Conservation (phyloP, 768 basidiomycete species). For the Rhodotorula toruloides region DNA sequence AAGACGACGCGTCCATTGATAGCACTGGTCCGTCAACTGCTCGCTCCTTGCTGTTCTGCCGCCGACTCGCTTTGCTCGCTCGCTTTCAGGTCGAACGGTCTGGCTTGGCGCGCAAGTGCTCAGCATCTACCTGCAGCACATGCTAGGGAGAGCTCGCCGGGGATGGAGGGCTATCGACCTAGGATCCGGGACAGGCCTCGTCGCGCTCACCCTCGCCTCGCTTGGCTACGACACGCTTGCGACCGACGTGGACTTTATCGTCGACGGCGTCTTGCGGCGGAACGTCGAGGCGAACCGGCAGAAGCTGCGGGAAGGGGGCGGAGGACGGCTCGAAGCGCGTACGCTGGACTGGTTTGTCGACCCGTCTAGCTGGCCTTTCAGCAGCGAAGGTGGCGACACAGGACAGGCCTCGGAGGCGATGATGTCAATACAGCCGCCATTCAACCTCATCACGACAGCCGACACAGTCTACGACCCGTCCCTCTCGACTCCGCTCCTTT, state of each 20-base stretch:
- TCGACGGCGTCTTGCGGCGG: slow-evolving; percentile 57
- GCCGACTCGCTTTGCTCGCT: neutral
- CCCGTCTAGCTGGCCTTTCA: slow-evolving; percentile 52
- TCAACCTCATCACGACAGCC: slow-evolving; percentile 72
- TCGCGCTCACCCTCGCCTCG: slow-evolving; percentile 61
- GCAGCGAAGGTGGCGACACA: slow-evolving; percentile 42
- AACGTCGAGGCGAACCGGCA: slow-evolving; percentile 59
- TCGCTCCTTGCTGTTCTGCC: neutral
- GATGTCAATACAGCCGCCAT: slow-evolving; percentile 52
- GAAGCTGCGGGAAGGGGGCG: slow-evolving; percentile 10
- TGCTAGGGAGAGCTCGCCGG: neutral
- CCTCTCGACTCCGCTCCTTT: slow-evolving; percentile 65
- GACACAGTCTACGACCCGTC: slow-evolving; percentile 70
- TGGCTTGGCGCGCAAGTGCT: slow-evolving; percentile 37
- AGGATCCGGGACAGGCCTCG: slow-evolving; percentile 64
- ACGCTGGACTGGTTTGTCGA: slow-evolving; percentile 70
- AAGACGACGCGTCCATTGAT: slow-evolving; percentile 11
- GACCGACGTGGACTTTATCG: slow-evolving; percentile 65
- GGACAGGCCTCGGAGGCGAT: slow-evolving; percentile 6
- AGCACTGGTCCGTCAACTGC: slow-evolving; percentile 20
- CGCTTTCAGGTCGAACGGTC: slow-evolving; percentile 22
- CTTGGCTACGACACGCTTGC: slow-evolving; percentile 70
- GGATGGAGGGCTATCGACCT: slow-evolving; percentile 59
- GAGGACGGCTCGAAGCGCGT: slow-evolving; percentile 52
- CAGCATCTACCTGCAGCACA: slow-evolving; percentile 26